Conservation (phyloP, 495 filamentous ascomycete species). For the Pyrenopolyporus hunteri region DNA sequence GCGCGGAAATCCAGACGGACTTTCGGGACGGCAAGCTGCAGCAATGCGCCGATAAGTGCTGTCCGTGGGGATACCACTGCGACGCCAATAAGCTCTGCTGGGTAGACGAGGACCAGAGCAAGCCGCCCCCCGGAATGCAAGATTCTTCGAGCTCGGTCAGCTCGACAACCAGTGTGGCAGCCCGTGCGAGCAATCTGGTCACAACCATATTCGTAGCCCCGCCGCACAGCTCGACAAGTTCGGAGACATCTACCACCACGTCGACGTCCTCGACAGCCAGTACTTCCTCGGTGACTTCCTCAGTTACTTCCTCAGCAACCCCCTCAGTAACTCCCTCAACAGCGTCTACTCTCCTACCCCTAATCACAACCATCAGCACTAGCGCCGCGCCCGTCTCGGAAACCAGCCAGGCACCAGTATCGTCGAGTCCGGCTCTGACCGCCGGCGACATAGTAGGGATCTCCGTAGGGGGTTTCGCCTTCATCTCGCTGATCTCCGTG, state of each 20-base stretch:
- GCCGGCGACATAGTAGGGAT: neutral
- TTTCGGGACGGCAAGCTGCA: neutral
- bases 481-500: neutral
- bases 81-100: neutral
- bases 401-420: neutral
- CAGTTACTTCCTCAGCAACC: neutral
- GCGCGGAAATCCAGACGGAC: neutral
- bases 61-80: constrained; percentile 1
- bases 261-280: neutral
- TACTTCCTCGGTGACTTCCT: neutral
- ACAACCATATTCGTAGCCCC: too few species aligned
- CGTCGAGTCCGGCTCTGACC: neutral
- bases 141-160: neutral
- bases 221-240: neutral
- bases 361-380: neutral
- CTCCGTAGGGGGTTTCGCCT: neutral
- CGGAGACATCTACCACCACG: neutral
- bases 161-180: neutral
- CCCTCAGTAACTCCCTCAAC: too few species aligned
- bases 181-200: too few species aligned
- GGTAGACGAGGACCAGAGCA: neutral
- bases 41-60: neutral
- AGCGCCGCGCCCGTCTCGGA: neutral
- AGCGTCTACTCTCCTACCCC: too few species aligned
- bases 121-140: neutral